Percentiles rank a stretch among this genome's conserved stretches.
Evolutionary conservation across 352 stramenopile species (phyloP).

Genomic region (Globisporangium barbulae): DNA sequence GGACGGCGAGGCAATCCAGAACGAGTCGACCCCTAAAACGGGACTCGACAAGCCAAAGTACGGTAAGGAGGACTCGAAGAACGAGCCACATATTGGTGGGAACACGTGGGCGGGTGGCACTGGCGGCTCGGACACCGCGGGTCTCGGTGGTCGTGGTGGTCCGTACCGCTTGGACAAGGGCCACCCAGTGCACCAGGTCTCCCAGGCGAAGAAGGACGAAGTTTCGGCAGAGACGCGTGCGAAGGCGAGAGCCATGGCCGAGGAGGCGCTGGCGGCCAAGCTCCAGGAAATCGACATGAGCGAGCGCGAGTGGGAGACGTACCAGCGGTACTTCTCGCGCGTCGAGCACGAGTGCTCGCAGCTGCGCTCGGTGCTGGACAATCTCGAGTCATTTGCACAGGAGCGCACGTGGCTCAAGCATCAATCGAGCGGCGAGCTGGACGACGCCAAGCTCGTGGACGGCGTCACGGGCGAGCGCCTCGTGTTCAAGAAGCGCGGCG

Average conservation of each 20-base stretch:
- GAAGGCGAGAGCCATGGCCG: conserved; percentile 67
- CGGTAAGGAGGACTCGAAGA: conserved; percentile 93
- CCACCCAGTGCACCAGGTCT: conserved; percentile 93
- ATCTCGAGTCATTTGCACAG: conserved; percentile 78
- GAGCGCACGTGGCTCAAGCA: conserved; percentile 93
- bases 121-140: conserved; percentile 91
- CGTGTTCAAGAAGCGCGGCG: conserved; percentile 92
- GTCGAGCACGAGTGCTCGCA: conserved; percentile 79
- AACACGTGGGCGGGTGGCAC: conserved; percentile 94
- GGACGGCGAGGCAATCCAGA: conserved; percentile 30
- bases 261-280: conserved; percentile 62
- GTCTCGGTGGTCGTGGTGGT: conserved; percentile 91
- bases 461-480: conserved; percentile 88
- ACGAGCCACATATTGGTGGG: conserved; percentile 92
- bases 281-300: conserved; percentile 86
- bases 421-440: conserved; percentile 93
- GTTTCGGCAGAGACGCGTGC: conserved; percentile 82
- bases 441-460: conserved; percentile 94
- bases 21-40: conserved; percentile 60
- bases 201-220: conserved; percentile 91
- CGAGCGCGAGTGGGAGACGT: conserved; percentile 75
- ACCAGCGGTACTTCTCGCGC: conserved; percentile 65
- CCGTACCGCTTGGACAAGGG: conserved; percentile 94
- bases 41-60: conserved; percentile 85
- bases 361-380: conserved; percentile 74